Conservation (phyloP, 306 rosid genomes). For the Erythrophleum fordii region DNA sequence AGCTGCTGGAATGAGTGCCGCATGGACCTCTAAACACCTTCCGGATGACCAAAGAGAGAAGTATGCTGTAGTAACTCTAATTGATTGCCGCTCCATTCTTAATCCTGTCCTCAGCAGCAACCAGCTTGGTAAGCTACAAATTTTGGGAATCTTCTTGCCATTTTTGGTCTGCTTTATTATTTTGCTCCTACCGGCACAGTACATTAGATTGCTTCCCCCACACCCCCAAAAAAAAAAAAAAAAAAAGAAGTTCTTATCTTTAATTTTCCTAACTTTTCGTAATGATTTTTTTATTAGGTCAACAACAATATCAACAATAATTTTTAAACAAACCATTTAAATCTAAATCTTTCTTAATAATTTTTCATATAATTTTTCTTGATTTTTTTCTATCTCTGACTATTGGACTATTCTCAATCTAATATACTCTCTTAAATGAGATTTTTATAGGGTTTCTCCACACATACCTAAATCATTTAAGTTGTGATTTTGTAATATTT, state of each 20-base stretch:
- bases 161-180: slow-evolving; percentile 2
- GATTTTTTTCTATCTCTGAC: too few species aligned
- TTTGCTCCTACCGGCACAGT: neutral
- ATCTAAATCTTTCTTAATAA: too few species aligned
- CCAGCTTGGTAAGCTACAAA: slow-evolving; percentile 65
- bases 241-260: neutral
- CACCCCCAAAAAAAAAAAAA: neutral
- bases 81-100: slow-evolving; percentile 79
- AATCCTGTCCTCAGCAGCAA: slow-evolving; percentile 68
- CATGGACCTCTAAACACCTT: slow-evolving; percentile 60
- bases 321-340: too few species aligned
- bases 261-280: neutral
- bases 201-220: neutral
- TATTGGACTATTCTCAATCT: too few species aligned
- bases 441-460: too few species aligned
- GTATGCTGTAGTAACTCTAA: slow-evolving; percentile 81
- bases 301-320: too few species aligned
- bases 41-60: slow-evolving; percentile 66
- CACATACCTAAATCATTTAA: too few species aligned
- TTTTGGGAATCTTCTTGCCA: neutral
- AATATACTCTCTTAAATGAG: too few species aligned
- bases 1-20: slow-evolving; percentile 80
- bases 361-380: too few species aligned
- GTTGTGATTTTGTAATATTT: too few species aligned
- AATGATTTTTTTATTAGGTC: neutral